phyloP scores from a whole-genome alignment of 2,329 filamentous ascomycete species.

The Paradendryphiella salina region DNA sequence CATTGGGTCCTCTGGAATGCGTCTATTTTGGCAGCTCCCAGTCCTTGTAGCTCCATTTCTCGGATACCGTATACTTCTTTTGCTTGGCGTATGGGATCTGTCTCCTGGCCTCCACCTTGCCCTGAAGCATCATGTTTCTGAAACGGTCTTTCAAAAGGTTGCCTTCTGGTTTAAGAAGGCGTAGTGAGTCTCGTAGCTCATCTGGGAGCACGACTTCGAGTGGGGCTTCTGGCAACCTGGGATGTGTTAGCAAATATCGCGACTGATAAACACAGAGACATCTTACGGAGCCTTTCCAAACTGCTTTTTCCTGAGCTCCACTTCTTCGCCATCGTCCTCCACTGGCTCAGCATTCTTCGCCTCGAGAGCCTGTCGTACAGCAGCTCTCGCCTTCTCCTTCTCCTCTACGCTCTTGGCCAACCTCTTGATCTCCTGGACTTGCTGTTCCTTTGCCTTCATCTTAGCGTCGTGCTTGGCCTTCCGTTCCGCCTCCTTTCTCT shows the following conservation, averaged over 20 bases:
- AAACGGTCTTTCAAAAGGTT: conserved; percentile 92
- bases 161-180: conserved; percentile 79
- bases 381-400: conserved; percentile 55
- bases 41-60: conserved; percentile 99
- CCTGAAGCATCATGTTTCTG: conserved; percentile 81
- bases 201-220: conserved; percentile 56
- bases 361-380: conserved; percentile 30
- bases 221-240: conserved; percentile 68
- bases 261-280: too few species aligned
- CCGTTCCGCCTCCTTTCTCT: conserved; percentile 84
- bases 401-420: conserved; percentile 67
- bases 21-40: conserved; percentile 60
- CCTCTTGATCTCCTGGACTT: conserved; percentile 71
- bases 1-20: background rate
- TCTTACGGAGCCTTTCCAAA: conserved; percentile 66
- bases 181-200: conserved; percentile 55
- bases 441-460: conserved; percentile 71
- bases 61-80: conserved; percentile 76
- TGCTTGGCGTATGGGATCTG: conserved; percentile 81
- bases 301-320: conserved; percentile 66
- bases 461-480: conserved; percentile 73
- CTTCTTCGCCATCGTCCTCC: conserved; percentile 45
- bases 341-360: conserved; percentile 30
- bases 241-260: conserved; percentile 14
- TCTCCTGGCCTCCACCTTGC: conserved; percentile 83